Conservation (phyloP, 768 basidiomycete species). For the Artomyces pyxidatus region DNA sequence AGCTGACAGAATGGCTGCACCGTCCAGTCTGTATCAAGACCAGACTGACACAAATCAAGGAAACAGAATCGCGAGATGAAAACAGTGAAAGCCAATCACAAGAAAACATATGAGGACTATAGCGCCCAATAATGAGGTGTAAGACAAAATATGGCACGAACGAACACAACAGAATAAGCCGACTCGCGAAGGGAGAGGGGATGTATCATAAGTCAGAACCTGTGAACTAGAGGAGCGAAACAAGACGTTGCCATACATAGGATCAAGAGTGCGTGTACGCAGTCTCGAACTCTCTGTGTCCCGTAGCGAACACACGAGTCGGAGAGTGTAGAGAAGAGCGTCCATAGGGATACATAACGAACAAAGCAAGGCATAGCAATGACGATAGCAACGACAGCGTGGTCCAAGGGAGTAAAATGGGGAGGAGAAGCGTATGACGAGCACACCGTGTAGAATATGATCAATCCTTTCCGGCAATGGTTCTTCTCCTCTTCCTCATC, state of each 20-base stretch:
- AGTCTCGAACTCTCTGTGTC: too few species aligned
- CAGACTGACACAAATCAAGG: too few species aligned
- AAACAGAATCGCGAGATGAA: not conserved
- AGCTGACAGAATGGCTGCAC: too few species aligned
- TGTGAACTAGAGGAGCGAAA: too few species aligned
- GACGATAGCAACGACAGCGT: not conserved
- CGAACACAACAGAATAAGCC: not conserved
- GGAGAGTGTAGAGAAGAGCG: too few species aligned
- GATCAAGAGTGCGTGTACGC: not conserved
- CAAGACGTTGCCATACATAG: too few species aligned
- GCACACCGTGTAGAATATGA: too few species aligned
- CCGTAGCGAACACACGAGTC: too few species aligned
- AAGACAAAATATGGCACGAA: not conserved
- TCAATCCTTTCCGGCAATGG: conserved; percentile 7
- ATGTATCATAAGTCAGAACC: not conserved
- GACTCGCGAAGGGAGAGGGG: not conserved
- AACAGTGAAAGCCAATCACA: not conserved
- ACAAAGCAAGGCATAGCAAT: conserved; percentile 2
- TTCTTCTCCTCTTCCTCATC: conserved; percentile 29
- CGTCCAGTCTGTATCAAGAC: too few species aligned
- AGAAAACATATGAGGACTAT: not conserved
- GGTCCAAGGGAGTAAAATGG: not conserved
- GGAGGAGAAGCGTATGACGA: not conserved
- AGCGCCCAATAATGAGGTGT: not conserved
- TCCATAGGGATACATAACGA: not conserved